Base-by-base conservation (phyloP, 2,329 filamentous ascomycete species). In the Hymenoscyphus linearis region DNA sequence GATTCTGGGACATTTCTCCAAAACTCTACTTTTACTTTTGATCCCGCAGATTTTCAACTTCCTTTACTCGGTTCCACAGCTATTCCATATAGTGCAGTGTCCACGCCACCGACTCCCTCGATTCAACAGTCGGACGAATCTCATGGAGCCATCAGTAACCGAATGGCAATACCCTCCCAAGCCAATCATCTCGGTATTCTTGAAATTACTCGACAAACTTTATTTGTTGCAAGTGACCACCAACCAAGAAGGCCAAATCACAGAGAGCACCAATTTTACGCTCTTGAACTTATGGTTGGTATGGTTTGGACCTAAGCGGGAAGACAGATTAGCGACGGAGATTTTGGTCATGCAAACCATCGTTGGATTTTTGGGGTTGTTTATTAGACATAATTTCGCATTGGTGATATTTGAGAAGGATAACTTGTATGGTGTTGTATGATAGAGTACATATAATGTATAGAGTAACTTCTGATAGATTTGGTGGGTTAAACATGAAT, bases 11-110 rank as follows among this genome's bases (percentile, higher is more conserved):
- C 95, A 99, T 78, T 99, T 99, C 78, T 96, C 90, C 79, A 99
- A 99, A 78, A 99, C 95, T 0, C 82, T 99, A 53, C 83, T 96
- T 60, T 83, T 99, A 57, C 82, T 99, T 9, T 88, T 99, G 68
- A 82, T 96, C 44, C 95, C 95, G 14, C 95, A 99, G 77, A 89
- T 96, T 69, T 92, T 96, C 83, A 99, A 99, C 79, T 98, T 98
- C 73, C 73, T 93, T 67, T 99, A 98, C 79, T 97, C 93, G 44
- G 85, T 84, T 1, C 95, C 95, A 5, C 95, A 99, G 74, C 82
- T 99, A 56, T 96, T 97, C 74, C 88, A 89, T 60, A 72, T 99
- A 47, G 83, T 99, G 57, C 93, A 93, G 16, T 99, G 95, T 73
- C 95, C 95, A 35, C 87, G 95, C 69, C 95, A 99, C 78, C 86